A percentile compares a stretch with the other conserved stretches of the same genome.
Evolutionary conservation across 495 filamentous ascomycete species (phyloP).

Genomic region (Usnea hakonensis): DNA sequence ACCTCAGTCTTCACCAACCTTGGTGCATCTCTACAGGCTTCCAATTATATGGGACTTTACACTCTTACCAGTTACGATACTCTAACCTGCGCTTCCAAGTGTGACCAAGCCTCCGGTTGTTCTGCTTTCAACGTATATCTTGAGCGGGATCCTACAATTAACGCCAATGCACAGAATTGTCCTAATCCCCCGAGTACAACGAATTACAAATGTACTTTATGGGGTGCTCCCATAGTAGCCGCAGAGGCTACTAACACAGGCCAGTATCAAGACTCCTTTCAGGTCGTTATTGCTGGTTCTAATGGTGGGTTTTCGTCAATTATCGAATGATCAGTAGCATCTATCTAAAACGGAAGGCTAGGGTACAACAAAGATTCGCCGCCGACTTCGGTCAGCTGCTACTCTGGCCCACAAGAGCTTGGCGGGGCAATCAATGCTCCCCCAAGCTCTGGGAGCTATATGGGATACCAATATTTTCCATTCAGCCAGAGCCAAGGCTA

Average conservation of each 20-base stretch:
- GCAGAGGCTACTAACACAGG: constrained; percentile 20
- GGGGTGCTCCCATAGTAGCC: constrained; percentile 32
- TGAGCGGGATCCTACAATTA: constrained; percentile 40
- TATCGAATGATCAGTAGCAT: no score
- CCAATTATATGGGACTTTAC: constrained; percentile 37
- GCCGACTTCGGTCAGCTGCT: constrained; percentile 29
- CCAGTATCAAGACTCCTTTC: no score
- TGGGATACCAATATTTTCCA: constrained; percentile 38
- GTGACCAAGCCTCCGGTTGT: constrained; percentile 31
- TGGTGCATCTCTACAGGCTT: constrained; percentile 29
- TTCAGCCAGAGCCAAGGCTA: no score
- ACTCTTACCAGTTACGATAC: no score
- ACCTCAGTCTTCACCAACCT: constrained; percentile 28
- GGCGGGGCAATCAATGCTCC: constrained; percentile 38
- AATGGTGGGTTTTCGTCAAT: no score
- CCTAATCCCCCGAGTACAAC: constrained; percentile 39
- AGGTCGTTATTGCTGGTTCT: no score
- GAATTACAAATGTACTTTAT: constrained; percentile 48
- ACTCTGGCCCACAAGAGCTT: constrained; percentile 23
- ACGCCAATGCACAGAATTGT: constrained; percentile 28
- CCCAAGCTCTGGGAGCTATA: constrained; percentile 29
- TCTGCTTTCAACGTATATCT: constrained; percentile 42
- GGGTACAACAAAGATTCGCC: constrained; percentile 29
- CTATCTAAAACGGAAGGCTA: no score
- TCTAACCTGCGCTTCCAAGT: constrained; percentile 27